Base-by-base conservation (phyloP, 768 basidiomycete genomes). In the Termitomyces sp. region DNA sequence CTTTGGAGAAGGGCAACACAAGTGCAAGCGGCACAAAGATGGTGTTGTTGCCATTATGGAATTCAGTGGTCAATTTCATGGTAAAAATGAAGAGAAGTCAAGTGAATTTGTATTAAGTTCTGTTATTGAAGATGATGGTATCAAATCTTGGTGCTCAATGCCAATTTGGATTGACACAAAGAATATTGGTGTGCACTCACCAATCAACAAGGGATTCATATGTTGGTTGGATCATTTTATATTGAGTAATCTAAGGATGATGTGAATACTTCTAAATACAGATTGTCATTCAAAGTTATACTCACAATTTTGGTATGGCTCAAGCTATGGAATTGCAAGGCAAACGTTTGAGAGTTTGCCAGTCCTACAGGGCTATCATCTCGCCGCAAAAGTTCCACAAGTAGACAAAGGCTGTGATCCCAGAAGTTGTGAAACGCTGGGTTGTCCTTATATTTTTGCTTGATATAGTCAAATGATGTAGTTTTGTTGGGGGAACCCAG, bases 51-150 rank as follows among this genome's bases (percentile, higher is more conserved):
- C 38, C n/a, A 43, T n/a, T 29, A 5, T 41, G 31, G 29, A 53
- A n/a, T 12, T 20, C 22, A 5, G 46, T 12, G 3, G 7, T 16
- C n/a, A 48, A n/a, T 20, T 20, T 48, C 10, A 48, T 15, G 6
- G 56, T 53, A 39, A 57, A 57, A 9, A 53, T 23, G 22, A 41
- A 50, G 13, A 53, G 12, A n/a, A 57, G 27, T 2, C 40, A 31
- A 15, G 45, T 41, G 53, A 57, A 57, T 20, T 35, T 22, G 5
- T 32, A 18, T 5, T n/a, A 15, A 15, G 29, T 7, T 5, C 12
- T n/a, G 20, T 22, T 27, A 16, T 52, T 9, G 23, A 52, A 31
- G 10, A 57, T 40, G 29, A 49, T 41, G 6, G 23, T 45, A 23
- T 57, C 46, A 44, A 32, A 49, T 31, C 52, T 0, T 43, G 20